Evolutionary conservation across 176 grass and related monocot genomes (phyloP).

Genomic region (Cenchrus fungigraminus): DNA sequence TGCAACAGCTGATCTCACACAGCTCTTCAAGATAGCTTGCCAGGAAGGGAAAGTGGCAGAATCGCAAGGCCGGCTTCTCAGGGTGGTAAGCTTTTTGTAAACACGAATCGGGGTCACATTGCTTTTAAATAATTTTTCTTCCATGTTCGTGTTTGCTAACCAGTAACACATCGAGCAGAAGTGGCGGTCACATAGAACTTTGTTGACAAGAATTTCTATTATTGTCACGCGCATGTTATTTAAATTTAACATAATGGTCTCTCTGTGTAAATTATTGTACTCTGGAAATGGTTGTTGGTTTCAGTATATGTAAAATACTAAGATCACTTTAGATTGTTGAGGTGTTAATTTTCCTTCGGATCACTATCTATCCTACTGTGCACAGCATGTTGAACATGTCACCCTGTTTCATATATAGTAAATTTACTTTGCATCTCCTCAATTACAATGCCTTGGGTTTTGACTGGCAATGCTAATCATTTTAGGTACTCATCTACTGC

Average conservation of each 20-base stretch:
- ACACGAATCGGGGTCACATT: background rate
- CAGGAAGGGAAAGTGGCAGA: constrained; percentile 75
- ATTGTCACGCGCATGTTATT: background rate
- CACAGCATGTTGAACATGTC: background rate
- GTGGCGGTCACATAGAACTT: background rate
- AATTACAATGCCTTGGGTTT: background rate
- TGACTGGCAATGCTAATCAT: constrained; percentile 24
- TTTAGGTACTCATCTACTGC: constrained; percentile 92
- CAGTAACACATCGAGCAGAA: background rate
- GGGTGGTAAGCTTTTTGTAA: constrained; percentile 62
- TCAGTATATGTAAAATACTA: background rate
- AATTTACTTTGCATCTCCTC: constrained; percentile 13
- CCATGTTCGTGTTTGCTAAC: background rate
- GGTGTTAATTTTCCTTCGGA: background rate
- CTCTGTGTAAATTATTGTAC: background rate
- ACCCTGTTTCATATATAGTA: background rate
- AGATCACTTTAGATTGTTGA: background rate
- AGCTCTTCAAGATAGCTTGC: constrained; percentile 82
- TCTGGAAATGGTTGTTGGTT: background rate
- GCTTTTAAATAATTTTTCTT: background rate
- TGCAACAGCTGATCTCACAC: constrained; percentile 69
- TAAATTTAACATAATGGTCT: background rate
- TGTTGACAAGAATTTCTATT: background rate
- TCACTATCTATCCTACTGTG: background rate
- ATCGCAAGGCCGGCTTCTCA: constrained; percentile 69